Percentiles rank a stretch among this genome's conserved stretches.
These are phyloP conservation scores for Luvunga scandens DNA, from an alignment of 345 rosid species.

Conservation along the genomic window DNA sequence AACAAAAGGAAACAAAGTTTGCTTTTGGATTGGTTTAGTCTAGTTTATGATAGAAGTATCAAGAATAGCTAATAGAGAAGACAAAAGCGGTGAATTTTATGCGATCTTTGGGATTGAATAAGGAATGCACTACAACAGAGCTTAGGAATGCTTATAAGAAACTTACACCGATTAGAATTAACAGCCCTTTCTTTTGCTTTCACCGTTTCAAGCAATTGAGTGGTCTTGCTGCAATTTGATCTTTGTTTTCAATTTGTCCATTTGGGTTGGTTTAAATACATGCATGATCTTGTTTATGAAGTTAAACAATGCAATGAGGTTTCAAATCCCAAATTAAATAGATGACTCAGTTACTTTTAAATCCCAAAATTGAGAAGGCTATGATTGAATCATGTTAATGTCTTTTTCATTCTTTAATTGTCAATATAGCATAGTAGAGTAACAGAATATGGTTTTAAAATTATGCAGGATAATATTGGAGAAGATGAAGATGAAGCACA, in stretches of 20 bases:
- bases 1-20: slow-evolving; percentile 9
- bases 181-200: background rate
- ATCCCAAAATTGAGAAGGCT: too few relatives aligned
- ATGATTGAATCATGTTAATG: too few relatives aligned
- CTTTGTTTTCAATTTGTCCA: background rate
- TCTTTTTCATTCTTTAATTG: too few relatives aligned
- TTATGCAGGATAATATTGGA: too few relatives aligned
- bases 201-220: background rate
- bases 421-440: too few relatives aligned
- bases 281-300: background rate
- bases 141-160: too few relatives aligned
- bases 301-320: background rate
- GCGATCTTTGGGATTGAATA: too few relatives aligned
- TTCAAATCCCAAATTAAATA: background rate
- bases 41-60: background rate
- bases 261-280: background rate
- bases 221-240: background rate
- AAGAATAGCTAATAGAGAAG: slow-evolving; percentile 45
- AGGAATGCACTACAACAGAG: too few relatives aligned
- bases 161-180: slow-evolving; percentile 15
- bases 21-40: background rate
- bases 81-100: slow-evolving; percentile 32
- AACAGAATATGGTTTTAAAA: too few relatives aligned
- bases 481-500: too few relatives aligned
- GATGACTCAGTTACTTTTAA: too few relatives aligned